These are phyloP conservation scores for Tolypocladium ophioglossoides DNA, from an alignment of 2,329 filamentous ascomycete genomes.

Conservation along the genomic window DNA sequence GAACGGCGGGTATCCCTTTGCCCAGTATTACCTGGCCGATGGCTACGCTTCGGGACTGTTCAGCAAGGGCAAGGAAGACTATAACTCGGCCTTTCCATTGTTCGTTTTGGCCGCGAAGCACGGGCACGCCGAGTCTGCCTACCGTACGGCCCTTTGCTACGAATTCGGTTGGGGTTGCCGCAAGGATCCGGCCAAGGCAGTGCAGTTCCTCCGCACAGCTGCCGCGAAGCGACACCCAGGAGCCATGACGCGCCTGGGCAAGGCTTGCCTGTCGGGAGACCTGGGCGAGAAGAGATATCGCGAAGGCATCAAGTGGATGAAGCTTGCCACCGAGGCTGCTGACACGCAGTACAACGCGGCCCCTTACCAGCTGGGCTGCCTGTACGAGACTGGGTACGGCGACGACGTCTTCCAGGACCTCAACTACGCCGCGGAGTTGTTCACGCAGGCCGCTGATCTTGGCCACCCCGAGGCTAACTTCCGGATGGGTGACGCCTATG, in stretches of 20 bases:
- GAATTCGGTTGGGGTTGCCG: conserved; percentile 97
- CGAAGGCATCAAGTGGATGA: conserved; percentile 94
- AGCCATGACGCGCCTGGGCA: conserved; percentile 83
- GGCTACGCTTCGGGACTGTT: conserved; percentile 92
- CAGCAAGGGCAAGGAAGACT: conserved; percentile 86
- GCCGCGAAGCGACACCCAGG: conserved; percentile 93
- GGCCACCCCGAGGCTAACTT: conserved; percentile 80
- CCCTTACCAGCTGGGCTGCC: conserved; percentile 76
- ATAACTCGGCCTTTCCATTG: conserved; percentile 82
- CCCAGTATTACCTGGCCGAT: conserved; percentile 94
- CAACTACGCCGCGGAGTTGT: conserved; percentile 82
- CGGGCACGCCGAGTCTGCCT: conserved; percentile 91
- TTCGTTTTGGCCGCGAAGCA: conserved; percentile 94
- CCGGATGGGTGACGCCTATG: conserved; percentile 91
- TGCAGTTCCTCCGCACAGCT: conserved; percentile 83
- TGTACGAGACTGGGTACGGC: conserved; percentile 90
- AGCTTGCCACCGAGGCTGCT: conserved; percentile 80
- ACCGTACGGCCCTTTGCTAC: conserved; percentile 87
- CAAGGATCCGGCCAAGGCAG: conserved; percentile 81
- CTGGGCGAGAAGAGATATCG: conserved; percentile 79
- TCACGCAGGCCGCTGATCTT: conserved; percentile 87
- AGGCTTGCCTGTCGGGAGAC: conserved; percentile 82
- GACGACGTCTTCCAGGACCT: conserved; percentile 90
- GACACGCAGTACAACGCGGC: conserved; percentile 88
- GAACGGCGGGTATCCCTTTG: conserved; percentile 87